These are phyloP conservation scores for Lactarius sp. DNA, from an alignment of 768 basidiomycete species.

Conservation along the genomic window DNA sequence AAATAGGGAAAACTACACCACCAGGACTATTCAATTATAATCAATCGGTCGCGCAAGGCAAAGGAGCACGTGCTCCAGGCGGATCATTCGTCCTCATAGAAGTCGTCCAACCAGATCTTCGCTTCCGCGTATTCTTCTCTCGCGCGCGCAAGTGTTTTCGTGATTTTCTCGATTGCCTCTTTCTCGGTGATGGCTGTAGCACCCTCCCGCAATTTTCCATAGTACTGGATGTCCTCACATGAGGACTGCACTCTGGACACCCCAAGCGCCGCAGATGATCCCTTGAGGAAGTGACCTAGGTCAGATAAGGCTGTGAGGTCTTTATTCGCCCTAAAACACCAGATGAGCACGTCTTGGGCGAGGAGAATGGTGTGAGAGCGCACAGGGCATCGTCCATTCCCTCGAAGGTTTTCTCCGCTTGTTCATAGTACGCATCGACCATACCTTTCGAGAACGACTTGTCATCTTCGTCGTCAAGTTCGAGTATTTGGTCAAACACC, in stretches of 20 bases:
- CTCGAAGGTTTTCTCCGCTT: constrained; percentile 70
- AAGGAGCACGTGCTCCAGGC: not conserved
- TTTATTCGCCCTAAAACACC: constrained; percentile 31
- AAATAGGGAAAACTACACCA: not conserved
- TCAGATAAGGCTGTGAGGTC: constrained; percentile 63
- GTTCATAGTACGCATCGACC: constrained; percentile 74
- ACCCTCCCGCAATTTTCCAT: constrained; percentile 29
- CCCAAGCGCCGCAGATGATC: constrained; percentile 92
- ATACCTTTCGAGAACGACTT: constrained; percentile 75
- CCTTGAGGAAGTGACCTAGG: constrained; percentile 94
- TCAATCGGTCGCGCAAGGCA: not conserved
- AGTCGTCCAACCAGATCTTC: constrained; percentile 15
- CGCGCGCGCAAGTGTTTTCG: constrained; percentile 13
- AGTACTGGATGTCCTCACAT: constrained; percentile 91
- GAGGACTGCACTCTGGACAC: constrained; percentile 72
- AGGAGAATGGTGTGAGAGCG: not conserved
- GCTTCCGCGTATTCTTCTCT: constrained; percentile 19
- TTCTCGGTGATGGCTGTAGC: not conserved
- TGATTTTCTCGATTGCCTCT: constrained; percentile 18
- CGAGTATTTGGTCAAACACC: constrained; percentile 80
- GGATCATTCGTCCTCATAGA: constrained; percentile 5
- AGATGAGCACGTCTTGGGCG: constrained; percentile 42
- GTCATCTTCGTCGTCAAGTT: constrained; percentile 89
- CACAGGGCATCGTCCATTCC: constrained; percentile 57
- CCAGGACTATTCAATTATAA: not conserved